These are phyloP conservation scores for Ajuga chamaepitys DNA, from an alignment of 257 asterid species.

Conservation along the genomic window DNA sequence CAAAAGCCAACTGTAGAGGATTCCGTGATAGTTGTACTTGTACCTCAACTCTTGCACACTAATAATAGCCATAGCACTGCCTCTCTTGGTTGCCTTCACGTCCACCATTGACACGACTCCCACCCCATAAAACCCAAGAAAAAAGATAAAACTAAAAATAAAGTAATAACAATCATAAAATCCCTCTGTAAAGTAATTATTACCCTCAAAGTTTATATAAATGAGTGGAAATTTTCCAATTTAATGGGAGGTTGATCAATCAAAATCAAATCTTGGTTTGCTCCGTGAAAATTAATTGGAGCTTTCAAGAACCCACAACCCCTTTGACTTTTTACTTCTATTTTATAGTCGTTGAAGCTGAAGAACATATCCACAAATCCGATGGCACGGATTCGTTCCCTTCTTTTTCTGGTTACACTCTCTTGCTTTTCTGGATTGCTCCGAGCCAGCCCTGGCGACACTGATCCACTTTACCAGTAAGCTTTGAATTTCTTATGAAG, in stretches of 20 bases:
- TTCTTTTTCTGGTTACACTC: constrained; percentile 31
- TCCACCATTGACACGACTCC: not conserved
- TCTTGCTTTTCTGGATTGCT: constrained; percentile 34
- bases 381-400: constrained; percentile 34
- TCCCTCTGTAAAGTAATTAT: not conserved
- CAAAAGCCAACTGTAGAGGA: too few species aligned
- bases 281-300: constrained; percentile 10
- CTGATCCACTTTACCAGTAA: constrained; percentile 71
- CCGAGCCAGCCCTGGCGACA: constrained; percentile 56
- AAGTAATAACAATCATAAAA: too few species aligned
- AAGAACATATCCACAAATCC: constrained; percentile 3
- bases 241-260: constrained; percentile 27
- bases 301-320: constrained; percentile 10
- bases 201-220: not conserved
- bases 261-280: constrained; percentile 27
- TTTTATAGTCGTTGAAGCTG: not conserved
- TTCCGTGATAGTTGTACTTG: too few species aligned
- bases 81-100: too few species aligned
- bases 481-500: not conserved
- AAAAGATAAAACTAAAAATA: too few species aligned
- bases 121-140: not conserved
- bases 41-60: too few species aligned
- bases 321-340: constrained; percentile 12
- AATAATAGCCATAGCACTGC: too few species aligned
- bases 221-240: constrained; percentile 4